These are phyloP conservation scores for Zanthoxylum bungeanum DNA, from an alignment of 345 rosid genomes.

Conservation along the genomic window DNA sequence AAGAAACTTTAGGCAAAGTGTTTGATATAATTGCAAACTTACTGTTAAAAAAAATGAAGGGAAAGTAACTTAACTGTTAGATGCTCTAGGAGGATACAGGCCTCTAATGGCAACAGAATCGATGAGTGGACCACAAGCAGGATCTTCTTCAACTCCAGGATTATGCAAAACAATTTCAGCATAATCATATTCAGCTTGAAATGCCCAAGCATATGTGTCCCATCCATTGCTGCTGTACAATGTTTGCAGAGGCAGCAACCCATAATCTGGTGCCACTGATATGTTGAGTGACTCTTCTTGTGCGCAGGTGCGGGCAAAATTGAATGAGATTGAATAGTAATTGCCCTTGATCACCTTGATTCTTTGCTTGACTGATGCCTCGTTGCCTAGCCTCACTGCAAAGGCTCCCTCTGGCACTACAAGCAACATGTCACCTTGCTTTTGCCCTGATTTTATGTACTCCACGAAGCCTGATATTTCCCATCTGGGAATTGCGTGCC, in stretches of 20 bases:
- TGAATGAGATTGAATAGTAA: conserved; percentile 71
- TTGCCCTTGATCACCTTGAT: conserved; percentile 40
- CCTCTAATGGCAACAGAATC: conserved; percentile 68
- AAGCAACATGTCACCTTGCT: conserved; percentile 90
- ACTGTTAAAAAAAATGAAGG: neutral
- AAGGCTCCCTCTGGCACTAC: conserved; percentile 80
- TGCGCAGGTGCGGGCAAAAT: conserved; percentile 88
- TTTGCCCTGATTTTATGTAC: conserved; percentile 81
- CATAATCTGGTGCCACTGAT: conserved; percentile 68
- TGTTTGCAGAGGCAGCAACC: conserved; percentile 74
- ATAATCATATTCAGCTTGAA: conserved; percentile 34
- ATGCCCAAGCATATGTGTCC: conserved; percentile 83
- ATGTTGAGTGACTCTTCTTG: conserved; percentile 72
- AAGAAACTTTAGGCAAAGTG: neutral
- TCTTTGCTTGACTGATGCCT: conserved; percentile 76
- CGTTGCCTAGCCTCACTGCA: conserved; percentile 84
- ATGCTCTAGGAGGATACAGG: conserved; percentile 54
- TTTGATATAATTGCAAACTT: neutral
- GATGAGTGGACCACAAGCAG: conserved; percentile 83
- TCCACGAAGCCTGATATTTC: conserved; percentile 73
- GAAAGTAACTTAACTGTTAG: conserved; percentile 40
- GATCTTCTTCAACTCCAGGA: conserved; percentile 83
- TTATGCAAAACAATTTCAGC: conserved; percentile 63
- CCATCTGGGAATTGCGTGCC: conserved; percentile 63
- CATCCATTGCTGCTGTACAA: conserved; percentile 75